Conservation (phyloP, 2,329 filamentous ascomycete genomes). For the Cordyceps tenuipes region DNA sequence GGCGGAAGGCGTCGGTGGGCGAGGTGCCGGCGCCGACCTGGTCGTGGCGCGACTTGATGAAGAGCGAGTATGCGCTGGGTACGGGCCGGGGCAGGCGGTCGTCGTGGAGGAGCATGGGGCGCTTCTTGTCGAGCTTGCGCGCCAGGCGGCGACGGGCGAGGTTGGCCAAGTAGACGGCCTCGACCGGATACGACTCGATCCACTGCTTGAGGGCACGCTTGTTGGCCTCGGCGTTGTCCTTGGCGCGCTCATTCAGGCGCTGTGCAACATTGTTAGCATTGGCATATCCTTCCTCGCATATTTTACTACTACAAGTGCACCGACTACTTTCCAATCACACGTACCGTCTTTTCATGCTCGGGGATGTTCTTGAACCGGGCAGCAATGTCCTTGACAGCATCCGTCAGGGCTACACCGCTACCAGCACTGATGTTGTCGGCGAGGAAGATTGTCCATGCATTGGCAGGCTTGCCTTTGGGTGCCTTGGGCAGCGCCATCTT, state of each 20-base stretch:
- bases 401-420: conserved; percentile 9
- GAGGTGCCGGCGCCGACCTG: conserved; percentile 18
- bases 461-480: conserved; percentile 25
- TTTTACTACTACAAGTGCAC: background rate
- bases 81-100: conserved; percentile 38
- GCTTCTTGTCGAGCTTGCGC: conserved; percentile 24
- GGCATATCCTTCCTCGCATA: background rate
- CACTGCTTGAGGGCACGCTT: conserved; percentile 34
- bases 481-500: conserved; percentile 33
- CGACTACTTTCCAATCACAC: conserved; percentile 14
- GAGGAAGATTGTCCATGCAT: conserved; percentile 32
- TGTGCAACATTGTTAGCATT: conserved; percentile 15
- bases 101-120: conserved; percentile 31
- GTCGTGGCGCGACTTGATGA: conserved; percentile 29
- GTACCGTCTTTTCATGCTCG: conserved; percentile 35
- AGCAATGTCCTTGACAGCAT: conserved; percentile 21
- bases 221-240: conserved; percentile 35
- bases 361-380: conserved; percentile 32
- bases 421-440: conserved; percentile 21
- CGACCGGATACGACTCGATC: conserved; percentile 35
- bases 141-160: conserved; percentile 35
- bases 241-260: conserved; percentile 27
- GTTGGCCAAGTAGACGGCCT: conserved; percentile 38
- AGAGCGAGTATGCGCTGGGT: conserved; percentile 27
- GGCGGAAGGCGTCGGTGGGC: conserved; percentile 17